Evolutionary conservation across 768 basidiomycete genomes (phyloP), one percentile per base, ranked within the genome.

Genomic region (Collybiopsis confluens): DNA sequence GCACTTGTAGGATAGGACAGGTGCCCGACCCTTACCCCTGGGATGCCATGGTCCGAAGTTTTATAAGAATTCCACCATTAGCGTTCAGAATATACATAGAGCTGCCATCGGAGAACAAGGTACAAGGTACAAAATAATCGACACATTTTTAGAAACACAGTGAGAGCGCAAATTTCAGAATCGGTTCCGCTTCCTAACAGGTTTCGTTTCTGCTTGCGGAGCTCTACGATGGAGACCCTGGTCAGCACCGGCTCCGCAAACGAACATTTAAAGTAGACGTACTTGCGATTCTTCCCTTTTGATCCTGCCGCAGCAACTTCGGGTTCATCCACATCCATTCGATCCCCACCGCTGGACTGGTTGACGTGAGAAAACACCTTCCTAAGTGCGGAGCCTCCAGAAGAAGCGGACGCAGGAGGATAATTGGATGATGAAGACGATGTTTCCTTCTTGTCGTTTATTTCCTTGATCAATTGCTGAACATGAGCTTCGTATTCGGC

Each of bases 261-360:
- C 8, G 9, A 16, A 43, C 42, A 20, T 8, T 23, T 9, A 9
- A 43, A n/a, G 18, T 43, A 43, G 5, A 76, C 82, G 28, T 59
- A 86, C 85, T 81, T 85, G 59, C 84, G 71, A 61, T 79, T 83
- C 67, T 85, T 86, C 6, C 76, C 73, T 60, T 75, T 79, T 3
- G 61, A 55, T 27, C 70, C 70, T n/a, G 72, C 71, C 43, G 70
- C 28, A 21, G n/a, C 23, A 16, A 27, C 27, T 16, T 48, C 47
- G 1, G 76, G 72, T 49, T 88, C 86, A 56, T 88, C 86, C 1
- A 88, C 73, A 60, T 88, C 86, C 86, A 88, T 88, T 16, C 47
- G 33, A 21, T 48, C 47, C n/a, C 30, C 46, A 9, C 8, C 18
- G 35, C 41, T 62, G 55, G 40, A 64, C 67, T 33, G 30, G 13